Conservation (phyloP, 2,329 filamentous ascomycete genomes). For the Ascochyta pisi region DNA sequence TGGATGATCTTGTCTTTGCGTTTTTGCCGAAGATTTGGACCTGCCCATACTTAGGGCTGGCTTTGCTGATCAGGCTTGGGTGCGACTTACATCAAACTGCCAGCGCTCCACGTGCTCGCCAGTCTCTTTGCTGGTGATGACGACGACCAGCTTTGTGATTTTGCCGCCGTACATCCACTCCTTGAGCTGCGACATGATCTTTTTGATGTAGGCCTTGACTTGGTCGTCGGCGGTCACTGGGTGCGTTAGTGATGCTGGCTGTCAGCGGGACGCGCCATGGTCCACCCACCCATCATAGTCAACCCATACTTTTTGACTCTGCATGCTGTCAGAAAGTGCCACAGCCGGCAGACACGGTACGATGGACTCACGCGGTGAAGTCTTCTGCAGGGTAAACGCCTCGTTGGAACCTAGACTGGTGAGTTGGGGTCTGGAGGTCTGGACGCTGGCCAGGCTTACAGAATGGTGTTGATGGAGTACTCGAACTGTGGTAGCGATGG, state of each 20-base stretch:
- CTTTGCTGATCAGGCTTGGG: slow-evolving; percentile 40
- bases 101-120: slow-evolving; percentile 95
- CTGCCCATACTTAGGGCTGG: slow-evolving; percentile 47
- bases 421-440: slow-evolving; percentile 18
- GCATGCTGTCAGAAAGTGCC: slow-evolving; percentile 29
- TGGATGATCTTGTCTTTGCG: slow-evolving; percentile 58
- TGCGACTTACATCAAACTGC: slow-evolving; percentile 83
- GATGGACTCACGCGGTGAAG: slow-evolving; percentile 77
- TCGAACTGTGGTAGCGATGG: slow-evolving; percentile 70
- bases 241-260: slow-evolving; percentile 22
- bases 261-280: not conserved
- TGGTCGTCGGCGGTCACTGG: slow-evolving; percentile 93
- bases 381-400: slow-evolving; percentile 90
- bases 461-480: slow-evolving; percentile 96
- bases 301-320: slow-evolving; percentile 98
- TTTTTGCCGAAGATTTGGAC: slow-evolving; percentile 64
- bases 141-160: slow-evolving; percentile 95
- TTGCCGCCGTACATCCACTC: slow-evolving; percentile 98
- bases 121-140: slow-evolving; percentile 96
- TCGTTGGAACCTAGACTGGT: slow-evolving; percentile 74
- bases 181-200: slow-evolving; percentile 97
- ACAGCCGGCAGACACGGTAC: not conserved
- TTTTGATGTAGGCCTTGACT: slow-evolving; percentile 98
- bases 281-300: slow-evolving; percentile 80
- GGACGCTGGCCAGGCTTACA: slow-evolving; percentile 62